phyloP scores from a whole-genome alignment of 345 rosid genomes.

The Corchorus olitorius region DNA sequence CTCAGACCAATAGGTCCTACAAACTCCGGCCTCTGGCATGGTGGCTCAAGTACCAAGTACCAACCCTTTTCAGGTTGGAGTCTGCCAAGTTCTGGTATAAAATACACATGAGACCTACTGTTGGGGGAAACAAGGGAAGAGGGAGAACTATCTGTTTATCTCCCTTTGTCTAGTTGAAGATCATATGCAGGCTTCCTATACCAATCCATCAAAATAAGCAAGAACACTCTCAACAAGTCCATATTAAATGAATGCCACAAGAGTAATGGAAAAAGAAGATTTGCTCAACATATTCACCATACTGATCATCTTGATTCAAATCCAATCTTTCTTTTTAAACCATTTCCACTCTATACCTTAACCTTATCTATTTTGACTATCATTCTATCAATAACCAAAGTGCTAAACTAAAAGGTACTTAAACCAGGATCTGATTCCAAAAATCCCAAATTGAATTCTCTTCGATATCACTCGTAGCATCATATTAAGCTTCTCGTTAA shows the following conservation, averaged over 20 bases:
- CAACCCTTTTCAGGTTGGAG: background rate
- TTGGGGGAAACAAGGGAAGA: background rate
- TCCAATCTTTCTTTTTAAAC: too few species aligned
- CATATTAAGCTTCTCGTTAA: background rate
- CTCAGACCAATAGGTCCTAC: background rate
- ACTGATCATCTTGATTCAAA: background rate
- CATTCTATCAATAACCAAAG: too few species aligned
- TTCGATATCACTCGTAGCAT: background rate
- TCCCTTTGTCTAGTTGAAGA: too few species aligned
- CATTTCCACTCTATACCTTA: too few species aligned
- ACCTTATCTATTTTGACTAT: too few species aligned
- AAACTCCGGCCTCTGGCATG: background rate
- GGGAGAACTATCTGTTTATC: too few species aligned
- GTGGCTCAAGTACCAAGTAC: background rate
- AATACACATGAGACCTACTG: background rate
- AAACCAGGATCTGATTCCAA: background rate
- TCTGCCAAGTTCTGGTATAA: background rate
- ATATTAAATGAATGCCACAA: background rate
- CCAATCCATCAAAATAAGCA: too few species aligned
- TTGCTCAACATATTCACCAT: background rate
- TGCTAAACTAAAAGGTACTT: background rate
- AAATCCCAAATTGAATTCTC: background rate
- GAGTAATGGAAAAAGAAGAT: background rate
- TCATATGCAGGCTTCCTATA: too few species aligned
- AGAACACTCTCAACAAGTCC: background rate